Evolutionary conservation across 208 protist species (phyloP), one percentile per base, ranked within the genome.

Genomic region (Naegleria fowleri): DNA sequence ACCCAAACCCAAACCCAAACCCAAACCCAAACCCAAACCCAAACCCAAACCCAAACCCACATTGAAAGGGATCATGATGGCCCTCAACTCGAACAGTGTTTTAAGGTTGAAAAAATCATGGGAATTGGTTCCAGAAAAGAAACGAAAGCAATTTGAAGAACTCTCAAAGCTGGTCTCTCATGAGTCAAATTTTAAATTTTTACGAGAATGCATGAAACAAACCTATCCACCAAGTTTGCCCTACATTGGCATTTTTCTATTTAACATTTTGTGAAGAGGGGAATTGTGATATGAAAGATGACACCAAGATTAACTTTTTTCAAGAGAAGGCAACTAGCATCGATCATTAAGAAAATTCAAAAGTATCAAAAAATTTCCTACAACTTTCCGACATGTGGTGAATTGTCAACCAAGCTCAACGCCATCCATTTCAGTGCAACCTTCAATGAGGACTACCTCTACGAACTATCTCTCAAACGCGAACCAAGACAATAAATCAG

Each of bases 191-290:
- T 67, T 29, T 29, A 52, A 67, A 29, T 19, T 9, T 29, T 40
- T 51, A 1, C 11, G 86, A 33, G 51, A 58, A 19, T 5, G 15
- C 5, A 41, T 89, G 15, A 11, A n/a, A 40, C 6, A 39, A 11
- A 19, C n/a, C 25, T n/a, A 58, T n/a, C 48, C n/a, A n/a, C 86
- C 86, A 38, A 55, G 16, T 67, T 2, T 95, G 16, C 94, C 94
- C 11, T 95, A 95, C 85, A 25, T 95, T 0, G 95, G 95, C 38
- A 90, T 96, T 11, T 94, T 93, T 55, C 88, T 95, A 95, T 92
- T 83, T 95, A 11, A 95, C 94, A 5, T 95, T 95, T 67, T 91
- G 95, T 16, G 94, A 95, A 59, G 94, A 95, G 75, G 94, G 94
- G 33, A 95, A 95, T 79, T 15, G 9, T 29, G 83, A 86, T 13